Percentiles rank a stretch among this genome's conserved stretches.
These are phyloP conservation scores for Sarcodon sp. DNA, from an alignment of 768 basidiomycete genomes.

Conservation along the genomic window DNA sequence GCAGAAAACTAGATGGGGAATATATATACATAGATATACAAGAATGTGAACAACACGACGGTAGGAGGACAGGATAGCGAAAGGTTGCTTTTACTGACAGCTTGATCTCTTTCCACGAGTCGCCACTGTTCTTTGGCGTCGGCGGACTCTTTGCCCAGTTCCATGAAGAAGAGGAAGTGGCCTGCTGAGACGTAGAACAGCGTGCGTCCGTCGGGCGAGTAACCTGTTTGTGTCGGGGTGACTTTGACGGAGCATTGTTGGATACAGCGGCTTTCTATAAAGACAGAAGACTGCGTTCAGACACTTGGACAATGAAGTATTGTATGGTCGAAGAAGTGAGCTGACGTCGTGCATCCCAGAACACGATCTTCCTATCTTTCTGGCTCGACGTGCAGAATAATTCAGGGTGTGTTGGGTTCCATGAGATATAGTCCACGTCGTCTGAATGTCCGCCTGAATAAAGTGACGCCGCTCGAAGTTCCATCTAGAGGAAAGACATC, in stretches of 20 bases:
- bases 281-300: neutral
- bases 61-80: no score
- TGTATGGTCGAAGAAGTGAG: neutral
- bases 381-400: constrained; percentile 72
- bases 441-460: constrained; percentile 66
- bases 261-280: constrained; percentile 53
- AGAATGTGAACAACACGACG: neutral
- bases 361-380: constrained; percentile 61
- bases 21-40: no score
- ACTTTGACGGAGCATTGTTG: constrained; percentile 49
- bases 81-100: neutral
- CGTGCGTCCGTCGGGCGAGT: constrained; percentile 59
- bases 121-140: constrained; percentile 42
- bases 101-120: constrained; percentile 18
- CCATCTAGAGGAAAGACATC: constrained; percentile 37
- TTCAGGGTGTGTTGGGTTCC: constrained; percentile 80
- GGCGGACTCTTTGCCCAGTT: constrained; percentile 37
- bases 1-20: constrained; percentile 28
- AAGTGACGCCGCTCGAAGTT: constrained; percentile 47
- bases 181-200: constrained; percentile 50
- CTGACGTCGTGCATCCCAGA: constrained; percentile 80
- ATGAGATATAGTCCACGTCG: constrained; percentile 72
- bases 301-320: no score
- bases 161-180: constrained; percentile 50
- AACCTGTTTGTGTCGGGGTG: constrained; percentile 52